A percentile compares a stretch with the other conserved stretches of the same genome.
phyloP scores from a whole-genome alignment of 345 rosid genomes.

The Cochlearia excelsa region DNA sequence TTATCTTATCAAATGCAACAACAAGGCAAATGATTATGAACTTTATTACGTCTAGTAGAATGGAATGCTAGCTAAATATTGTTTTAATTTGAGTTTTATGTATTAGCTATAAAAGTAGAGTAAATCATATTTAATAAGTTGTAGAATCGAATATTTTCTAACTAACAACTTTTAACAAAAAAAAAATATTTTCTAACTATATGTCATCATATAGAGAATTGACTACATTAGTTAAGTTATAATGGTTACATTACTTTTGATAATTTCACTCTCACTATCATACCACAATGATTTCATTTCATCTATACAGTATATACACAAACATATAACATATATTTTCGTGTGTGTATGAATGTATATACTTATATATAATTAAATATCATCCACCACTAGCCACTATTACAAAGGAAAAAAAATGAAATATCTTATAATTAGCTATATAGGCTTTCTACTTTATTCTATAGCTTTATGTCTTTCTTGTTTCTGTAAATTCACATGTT shows the following conservation, averaged over 20 bases:
- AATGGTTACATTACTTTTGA: not conserved
- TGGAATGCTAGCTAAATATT: no score
- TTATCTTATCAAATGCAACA: no score
- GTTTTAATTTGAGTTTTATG: no score
- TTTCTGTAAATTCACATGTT: conserved; percentile 40
- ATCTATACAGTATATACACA: not conserved
- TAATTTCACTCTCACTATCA: conserved; percentile 4
- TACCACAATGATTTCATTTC: not conserved
- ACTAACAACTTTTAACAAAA: no score
- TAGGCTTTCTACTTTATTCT: not conserved
- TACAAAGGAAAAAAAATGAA: conserved; percentile 2
- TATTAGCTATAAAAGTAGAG: no score
- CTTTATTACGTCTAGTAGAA: no score
- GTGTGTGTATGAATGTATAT: no score
- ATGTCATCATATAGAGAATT: conserved; percentile 12
- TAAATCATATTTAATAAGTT: no score
- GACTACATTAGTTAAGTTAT: conserved; percentile 19
- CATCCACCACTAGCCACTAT: conserved; percentile 17
- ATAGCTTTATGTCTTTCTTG: conserved; percentile 34
- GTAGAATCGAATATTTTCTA: no score
- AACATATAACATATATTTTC: not conserved
- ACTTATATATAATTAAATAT: no score
- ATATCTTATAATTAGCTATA: conserved; percentile 2
- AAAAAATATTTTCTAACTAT: not conserved
- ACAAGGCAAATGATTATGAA: no score